phyloP scores from a whole-genome alignment of 345 rosid genomes.

The Brassica carinata region DNA sequence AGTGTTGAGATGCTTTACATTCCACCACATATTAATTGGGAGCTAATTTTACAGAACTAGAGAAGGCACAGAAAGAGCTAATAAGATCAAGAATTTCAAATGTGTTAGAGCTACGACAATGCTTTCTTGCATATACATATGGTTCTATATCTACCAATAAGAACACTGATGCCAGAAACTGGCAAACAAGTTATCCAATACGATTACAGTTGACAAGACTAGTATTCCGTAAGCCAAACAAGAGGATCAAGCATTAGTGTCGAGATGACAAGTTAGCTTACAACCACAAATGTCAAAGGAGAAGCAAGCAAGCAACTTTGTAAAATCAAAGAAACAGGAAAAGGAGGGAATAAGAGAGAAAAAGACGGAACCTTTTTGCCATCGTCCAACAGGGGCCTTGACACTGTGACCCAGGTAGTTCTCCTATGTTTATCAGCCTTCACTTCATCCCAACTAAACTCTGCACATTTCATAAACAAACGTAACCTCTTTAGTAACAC shows the following conservation, averaged over 20 bases:
- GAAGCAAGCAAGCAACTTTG: neutral
- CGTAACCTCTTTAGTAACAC: neutral
- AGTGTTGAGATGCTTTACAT: neutral
- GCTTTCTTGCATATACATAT: neutral
- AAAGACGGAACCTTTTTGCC: constrained; percentile 79
- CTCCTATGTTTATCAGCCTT: constrained; percentile 93
- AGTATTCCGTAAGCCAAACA: neutral
- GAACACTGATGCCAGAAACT: neutral
- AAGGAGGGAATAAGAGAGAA: neutral
- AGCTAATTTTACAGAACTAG: neutral
- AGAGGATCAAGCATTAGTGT: neutral
- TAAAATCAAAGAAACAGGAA: neutral
- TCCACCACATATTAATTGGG: neutral
- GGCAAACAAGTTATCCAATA: neutral
- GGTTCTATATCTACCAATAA: neutral
- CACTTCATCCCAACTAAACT: constrained; percentile 92
- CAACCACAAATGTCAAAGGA: neutral
- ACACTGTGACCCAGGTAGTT: constrained; percentile 92
- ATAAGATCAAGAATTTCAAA: neutral
- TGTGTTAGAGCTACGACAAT: neutral
- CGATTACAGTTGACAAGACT: neutral
- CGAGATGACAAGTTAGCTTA: neutral
- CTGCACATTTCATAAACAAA: constrained; percentile 45
- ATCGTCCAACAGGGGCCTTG: constrained; percentile 96
- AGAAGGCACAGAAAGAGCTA: neutral